Conservation (phyloP, 202 grass and related monocot genomes). For the Setaria viridis region DNA sequence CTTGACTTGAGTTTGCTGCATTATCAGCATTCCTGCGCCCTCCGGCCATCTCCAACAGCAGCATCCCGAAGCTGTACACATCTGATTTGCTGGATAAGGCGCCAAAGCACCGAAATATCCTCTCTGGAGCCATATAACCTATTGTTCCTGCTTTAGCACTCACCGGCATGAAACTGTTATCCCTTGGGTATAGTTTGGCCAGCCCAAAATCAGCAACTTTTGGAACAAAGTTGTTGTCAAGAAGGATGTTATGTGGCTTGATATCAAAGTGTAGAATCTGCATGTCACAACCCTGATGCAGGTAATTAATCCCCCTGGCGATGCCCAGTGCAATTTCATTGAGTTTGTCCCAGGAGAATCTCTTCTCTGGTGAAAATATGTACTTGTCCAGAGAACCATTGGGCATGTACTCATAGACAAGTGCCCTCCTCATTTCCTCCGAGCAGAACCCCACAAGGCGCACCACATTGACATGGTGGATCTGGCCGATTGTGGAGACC, state of each 20-base stretch:
- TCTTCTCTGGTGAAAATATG: conserved; percentile 26
- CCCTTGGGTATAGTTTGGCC: conserved; percentile 57
- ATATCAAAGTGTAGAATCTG: conserved; percentile 62
- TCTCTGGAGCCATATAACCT: conserved; percentile 54
- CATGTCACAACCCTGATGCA: conserved; percentile 55
- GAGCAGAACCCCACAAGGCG: conserved; percentile 52
- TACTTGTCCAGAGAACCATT: conserved; percentile 54
- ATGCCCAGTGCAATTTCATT: conserved; percentile 38
- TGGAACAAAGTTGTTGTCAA: conserved; percentile 56
- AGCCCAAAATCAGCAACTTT: conserved; percentile 71
- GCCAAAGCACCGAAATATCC: conserved; percentile 52
- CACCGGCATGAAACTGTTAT: conserved; percentile 42
- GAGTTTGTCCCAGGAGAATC: conserved; percentile 43
- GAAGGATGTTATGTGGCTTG: conserved; percentile 61
- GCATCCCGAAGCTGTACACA: conserved; percentile 63
- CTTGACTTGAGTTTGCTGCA: background rate
- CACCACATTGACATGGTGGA: conserved; percentile 61
- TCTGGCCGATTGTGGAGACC: conserved; percentile 53
- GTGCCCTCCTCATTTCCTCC: conserved; percentile 39
- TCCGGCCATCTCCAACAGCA: conserved; percentile 55
- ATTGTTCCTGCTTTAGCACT: conserved; percentile 42
- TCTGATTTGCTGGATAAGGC: conserved; percentile 50
- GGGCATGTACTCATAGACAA: conserved; percentile 59
- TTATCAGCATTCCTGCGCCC: conserved; percentile 43
- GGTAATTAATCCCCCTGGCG: conserved; percentile 51